phyloP scores from a whole-genome alignment of 352 stramenopile genomes.

The Globisporangium nagaii region DNA sequence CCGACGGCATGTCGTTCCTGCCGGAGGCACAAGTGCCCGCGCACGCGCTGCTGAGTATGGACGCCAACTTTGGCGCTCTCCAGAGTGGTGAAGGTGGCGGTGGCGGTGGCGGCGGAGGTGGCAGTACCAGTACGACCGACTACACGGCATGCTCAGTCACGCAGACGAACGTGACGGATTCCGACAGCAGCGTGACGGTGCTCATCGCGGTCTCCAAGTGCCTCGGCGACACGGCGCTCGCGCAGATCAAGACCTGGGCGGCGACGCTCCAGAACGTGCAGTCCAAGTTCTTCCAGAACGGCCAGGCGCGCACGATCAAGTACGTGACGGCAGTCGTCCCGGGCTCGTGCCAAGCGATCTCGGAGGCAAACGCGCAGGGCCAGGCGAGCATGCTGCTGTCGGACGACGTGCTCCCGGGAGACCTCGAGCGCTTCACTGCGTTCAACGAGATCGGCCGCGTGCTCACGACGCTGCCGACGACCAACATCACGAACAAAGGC shows the following conservation, averaged over 20 bases:
- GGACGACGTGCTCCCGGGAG: neutral
- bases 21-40: constrained; percentile 1
- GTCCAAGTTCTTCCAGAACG: constrained; percentile 6
- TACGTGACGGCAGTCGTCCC: constrained; percentile 13
- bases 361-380: constrained; percentile 23
- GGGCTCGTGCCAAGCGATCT: constrained; percentile 27
- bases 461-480: constrained; percentile 1
- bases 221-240: constrained; percentile 24
- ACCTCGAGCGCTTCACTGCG: neutral
- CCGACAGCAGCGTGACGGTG: constrained; percentile 22
- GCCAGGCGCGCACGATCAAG: neutral
- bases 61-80: no score
- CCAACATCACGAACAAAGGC: neutral
- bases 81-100: no score
- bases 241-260: constrained; percentile 37
- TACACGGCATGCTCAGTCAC: neutral
- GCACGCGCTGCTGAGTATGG: constrained; percentile 2
- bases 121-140: no score
- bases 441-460: constrained; percentile 5
- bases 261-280: neutral
- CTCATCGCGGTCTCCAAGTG: constrained; percentile 62
- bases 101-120: neutral
- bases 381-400: constrained; percentile 3
- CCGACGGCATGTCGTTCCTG: constrained; percentile 7
- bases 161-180: neutral